phyloP scores from a whole-genome alignment of 805 yeast species.

The Allodekkera sacchari region DNA sequence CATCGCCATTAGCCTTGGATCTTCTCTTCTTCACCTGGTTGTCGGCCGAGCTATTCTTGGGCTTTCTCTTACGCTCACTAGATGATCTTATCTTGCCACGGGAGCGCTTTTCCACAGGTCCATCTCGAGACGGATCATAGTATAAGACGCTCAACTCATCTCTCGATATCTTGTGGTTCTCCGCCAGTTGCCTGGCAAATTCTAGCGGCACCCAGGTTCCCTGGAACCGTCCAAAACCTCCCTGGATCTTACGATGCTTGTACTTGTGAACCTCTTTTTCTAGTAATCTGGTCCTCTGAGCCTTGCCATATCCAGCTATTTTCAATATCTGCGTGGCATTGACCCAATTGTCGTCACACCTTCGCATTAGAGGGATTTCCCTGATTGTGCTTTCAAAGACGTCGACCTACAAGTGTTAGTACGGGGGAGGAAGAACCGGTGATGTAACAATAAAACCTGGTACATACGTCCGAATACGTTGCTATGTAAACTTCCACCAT shows the following conservation, averaged over 20 bases:
- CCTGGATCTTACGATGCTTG: constrained; percentile 71
- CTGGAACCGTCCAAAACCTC: constrained; percentile 79
- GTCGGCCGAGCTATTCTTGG: constrained; percentile 23
- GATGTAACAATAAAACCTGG: not conserved
- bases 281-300: constrained; percentile 66
- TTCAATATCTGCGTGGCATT: constrained; percentile 78
- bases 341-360: constrained; percentile 90
- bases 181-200: constrained; percentile 52
- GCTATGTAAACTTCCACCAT: constrained; percentile 27
- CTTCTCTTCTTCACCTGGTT: not conserved
- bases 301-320: constrained; percentile 70
- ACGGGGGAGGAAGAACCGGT: constrained; percentile 1
- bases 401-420: constrained; percentile 24
- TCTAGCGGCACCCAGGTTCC: constrained; percentile 80
- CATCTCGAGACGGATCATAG: constrained; percentile 40
- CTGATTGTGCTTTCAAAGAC: constrained; percentile 57
- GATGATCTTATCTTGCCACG: constrained; percentile 2
- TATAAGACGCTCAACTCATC: constrained; percentile 45
- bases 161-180: constrained; percentile 41
- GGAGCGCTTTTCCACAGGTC: constrained; percentile 30
- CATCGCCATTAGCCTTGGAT: not conserved
- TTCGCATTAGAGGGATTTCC: constrained; percentile 79
- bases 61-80: constrained; percentile 12
- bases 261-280: constrained; percentile 65
- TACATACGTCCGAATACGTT: constrained; percentile 36